Evolutionary conservation across 768 basidiomycete genomes (phyloP).

Genomic region (Lactarius evosmus): DNA sequence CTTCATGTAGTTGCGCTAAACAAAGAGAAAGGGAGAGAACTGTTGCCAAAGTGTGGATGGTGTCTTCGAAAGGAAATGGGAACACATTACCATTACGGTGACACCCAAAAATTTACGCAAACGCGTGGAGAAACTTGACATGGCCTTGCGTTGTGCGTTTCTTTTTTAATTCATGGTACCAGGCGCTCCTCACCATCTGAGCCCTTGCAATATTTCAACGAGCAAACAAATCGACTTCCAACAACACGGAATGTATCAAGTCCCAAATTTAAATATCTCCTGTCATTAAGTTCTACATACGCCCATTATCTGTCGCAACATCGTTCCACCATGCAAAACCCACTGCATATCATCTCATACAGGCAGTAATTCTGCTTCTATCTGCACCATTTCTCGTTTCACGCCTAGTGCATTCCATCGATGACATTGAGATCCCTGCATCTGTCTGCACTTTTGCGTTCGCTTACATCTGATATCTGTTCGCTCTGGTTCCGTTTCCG

Average conservation of each 20-base stretch:
- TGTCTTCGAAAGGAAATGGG: too few species aligned
- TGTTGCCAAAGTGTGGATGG: too few species aligned
- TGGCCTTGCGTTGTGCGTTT: too few species aligned
- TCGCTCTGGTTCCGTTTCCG: slow-evolving; percentile 1
- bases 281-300: slow-evolving; percentile 18
- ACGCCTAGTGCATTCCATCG: slow-evolving; percentile 13
- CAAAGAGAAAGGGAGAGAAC: too few species aligned
- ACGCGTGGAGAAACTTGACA: too few species aligned
- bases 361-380: slow-evolving; percentile 23
- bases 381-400: slow-evolving; percentile 27
- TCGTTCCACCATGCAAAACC: slow-evolving; percentile 19
- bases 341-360: slow-evolving; percentile 24
- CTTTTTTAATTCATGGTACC: too few species aligned
- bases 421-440: slow-evolving; percentile 12
- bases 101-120: too few species aligned
- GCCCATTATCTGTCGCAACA: slow-evolving; percentile 21
- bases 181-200: slow-evolving; percentile 11
- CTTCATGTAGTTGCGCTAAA: too few species aligned
- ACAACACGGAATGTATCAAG: slow-evolving; percentile 24
- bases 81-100: too few species aligned
- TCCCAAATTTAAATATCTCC: slow-evolving; percentile 22
- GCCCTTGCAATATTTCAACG: slow-evolving; percentile 25
- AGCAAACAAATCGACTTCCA: slow-evolving; percentile 9
- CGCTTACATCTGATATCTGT: slow-evolving; percentile 18
- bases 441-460: slow-evolving; percentile 13